Evolutionary conservation across 768 basidiomycete genomes (phyloP).

Genomic region (Cantharellus cinnabarinus): DNA sequence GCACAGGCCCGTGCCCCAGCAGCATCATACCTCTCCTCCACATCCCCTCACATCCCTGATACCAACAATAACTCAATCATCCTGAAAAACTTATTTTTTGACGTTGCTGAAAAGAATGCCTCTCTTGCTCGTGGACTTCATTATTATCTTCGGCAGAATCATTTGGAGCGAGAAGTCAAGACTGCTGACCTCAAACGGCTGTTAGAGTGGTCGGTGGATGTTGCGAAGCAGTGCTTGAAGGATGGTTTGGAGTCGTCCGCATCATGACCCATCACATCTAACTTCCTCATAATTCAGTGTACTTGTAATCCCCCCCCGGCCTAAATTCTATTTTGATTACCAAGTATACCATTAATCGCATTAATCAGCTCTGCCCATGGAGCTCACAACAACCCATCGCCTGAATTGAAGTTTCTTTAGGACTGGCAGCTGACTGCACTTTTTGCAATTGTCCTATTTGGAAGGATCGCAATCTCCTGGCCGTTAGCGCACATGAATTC

Average conservation of each 20-base stretch:
- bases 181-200: conserved; percentile 22
- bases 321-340: too few relatives aligned
- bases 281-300: too few relatives aligned
- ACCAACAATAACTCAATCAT: conserved; percentile 31
- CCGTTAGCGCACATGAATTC: too few relatives aligned
- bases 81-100: conserved; percentile 64
- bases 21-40: conserved; percentile 16
- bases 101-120: conserved; percentile 36
- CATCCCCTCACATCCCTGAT: conserved; percentile 16
- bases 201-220: conserved; percentile 41
- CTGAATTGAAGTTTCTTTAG: too few relatives aligned
- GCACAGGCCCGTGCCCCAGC: conserved; percentile 58
- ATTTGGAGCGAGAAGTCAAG: conserved; percentile 19
- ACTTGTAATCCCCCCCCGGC: too few relatives aligned
- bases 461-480: too few relatives aligned
- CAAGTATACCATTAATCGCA: too few relatives aligned
- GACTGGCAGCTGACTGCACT: too few relatives aligned
- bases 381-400: too few relatives aligned
- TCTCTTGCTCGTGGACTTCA: conserved; percentile 53
- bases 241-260: conserved; percentile 19
- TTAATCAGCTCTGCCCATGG: too few relatives aligned
- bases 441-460: too few relatives aligned
- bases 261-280: background rate
- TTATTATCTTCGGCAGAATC: conserved; percentile 38
- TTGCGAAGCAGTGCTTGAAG: conserved; percentile 52